These are phyloP conservation scores for Calonectria pseudoreteaudii DNA, from an alignment of 2,329 filamentous ascomycete genomes.

Conservation along the genomic window DNA sequence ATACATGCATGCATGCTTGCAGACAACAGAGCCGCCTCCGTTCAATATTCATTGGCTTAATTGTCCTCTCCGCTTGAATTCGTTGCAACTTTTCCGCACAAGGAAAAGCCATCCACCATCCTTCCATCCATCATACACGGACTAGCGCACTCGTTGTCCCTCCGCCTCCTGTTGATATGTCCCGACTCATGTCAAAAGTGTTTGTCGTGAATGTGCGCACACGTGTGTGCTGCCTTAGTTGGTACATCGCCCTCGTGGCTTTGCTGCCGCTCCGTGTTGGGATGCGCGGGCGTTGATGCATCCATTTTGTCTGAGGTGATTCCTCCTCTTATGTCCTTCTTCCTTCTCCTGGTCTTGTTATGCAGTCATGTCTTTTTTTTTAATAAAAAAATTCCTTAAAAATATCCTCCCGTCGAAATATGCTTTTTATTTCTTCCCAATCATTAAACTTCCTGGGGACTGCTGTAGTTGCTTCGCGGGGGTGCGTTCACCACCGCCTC, in stretches of 20 bases:
- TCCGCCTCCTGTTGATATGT: neutral
- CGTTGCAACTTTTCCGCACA: neutral
- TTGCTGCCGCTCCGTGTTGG: neutral
- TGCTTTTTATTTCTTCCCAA: constrained; percentile 34
- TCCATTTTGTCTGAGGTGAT: constrained; percentile 3
- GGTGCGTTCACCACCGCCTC: constrained; percentile 77
- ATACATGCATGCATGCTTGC: constrained; percentile 40
- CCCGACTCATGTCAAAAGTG: neutral
- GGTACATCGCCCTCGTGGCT: constrained; percentile 13
- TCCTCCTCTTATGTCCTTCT: neutral
- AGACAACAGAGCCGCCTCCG: constrained; percentile 32
- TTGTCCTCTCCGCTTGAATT: constrained; percentile 11
- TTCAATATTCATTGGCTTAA: constrained; percentile 21
- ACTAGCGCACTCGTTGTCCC: constrained; percentile 10
- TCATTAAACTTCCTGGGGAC: constrained; percentile 45
- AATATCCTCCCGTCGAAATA: constrained; percentile 15
- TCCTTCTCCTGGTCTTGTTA: neutral
- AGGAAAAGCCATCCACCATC: constrained; percentile 13
- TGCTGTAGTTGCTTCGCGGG: constrained; percentile 49
- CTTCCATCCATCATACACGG: constrained; percentile 36
- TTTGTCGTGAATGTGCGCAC: constrained; percentile 5
- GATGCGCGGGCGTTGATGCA: constrained; percentile 17
- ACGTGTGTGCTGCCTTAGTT: neutral
- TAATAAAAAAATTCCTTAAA: neutral
- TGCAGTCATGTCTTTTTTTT: neutral